Base-by-base conservation (phyloP, 2,329 filamentous ascomycete genomes). In the Pseudonectria buxi region DNA sequence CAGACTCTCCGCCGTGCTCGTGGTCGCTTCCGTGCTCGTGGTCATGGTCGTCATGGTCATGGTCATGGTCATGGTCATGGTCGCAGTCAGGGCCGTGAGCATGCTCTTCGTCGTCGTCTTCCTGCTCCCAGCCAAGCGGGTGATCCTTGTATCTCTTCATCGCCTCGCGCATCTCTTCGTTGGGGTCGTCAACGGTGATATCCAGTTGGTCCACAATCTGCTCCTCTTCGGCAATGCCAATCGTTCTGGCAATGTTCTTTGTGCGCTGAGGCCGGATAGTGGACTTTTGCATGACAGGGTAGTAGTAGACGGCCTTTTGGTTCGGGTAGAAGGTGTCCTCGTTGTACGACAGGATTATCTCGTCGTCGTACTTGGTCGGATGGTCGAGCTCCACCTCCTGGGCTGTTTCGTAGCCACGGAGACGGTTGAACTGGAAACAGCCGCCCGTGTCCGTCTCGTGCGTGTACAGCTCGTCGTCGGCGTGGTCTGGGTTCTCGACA, bases 211-310 rank as follows among this genome's bases (percentile, higher is more conserved):
- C 74, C 10, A 78, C 62, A 26, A 68, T 65, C 48, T 71, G 63
- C 45, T 71, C 68, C 37, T 71, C 66, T 35, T 71, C 56, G 25
- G 47, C 49, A 18, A 68, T 54, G 38, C 67, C 70, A 29, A 63
- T 63, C 24, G 64, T 72, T 30, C 72, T 71, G 30, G 74, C 69
- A 45, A 81, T 78, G 52, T 78, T 78, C 65, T 76, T 80, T 41
- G 69, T 72, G 39, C 78, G 71, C 58, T 80, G 77, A 22, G 76
- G 76, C 29, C 76, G 68, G 49, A 83, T 75, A 14, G 69, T 68
- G 30, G 70, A 75, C 35, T 76, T 73, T 57, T 82, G 77, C 61
- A 83, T 74, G 43, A 83, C 69, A 4, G 80, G 80, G 49, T 83
- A 83, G 59, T 82, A 83, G 57, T 79, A 82, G 10, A 72, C 74